Evolutionary conservation across 495 filamentous ascomycete species (phyloP).

Genomic region (Elaphomyces granulatus): DNA sequence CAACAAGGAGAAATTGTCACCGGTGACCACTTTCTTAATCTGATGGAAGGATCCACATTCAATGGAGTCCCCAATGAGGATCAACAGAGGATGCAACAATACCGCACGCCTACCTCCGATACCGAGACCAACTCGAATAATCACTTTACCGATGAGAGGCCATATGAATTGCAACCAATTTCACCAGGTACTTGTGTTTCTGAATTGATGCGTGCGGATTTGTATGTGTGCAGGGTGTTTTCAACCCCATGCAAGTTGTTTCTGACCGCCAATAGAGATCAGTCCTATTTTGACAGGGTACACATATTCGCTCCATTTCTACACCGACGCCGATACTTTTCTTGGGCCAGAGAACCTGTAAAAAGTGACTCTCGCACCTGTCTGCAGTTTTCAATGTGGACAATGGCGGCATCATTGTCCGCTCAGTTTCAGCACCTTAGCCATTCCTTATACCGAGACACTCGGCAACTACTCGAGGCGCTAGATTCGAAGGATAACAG

Average conservation of each 20-base stretch:
- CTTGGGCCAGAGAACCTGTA: constrained; percentile 13
- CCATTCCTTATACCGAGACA: constrained; percentile 33
- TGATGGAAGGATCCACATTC: background rate
- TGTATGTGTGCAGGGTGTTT: too few species aligned
- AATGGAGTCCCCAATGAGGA: background rate
- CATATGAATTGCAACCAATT: too few species aligned
- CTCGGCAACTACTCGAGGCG: constrained; percentile 30
- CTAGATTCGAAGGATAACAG: constrained; percentile 12
- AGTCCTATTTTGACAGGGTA: constrained; percentile 45
- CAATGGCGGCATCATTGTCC: constrained; percentile 36
- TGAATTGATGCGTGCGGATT: constrained; percentile 29
- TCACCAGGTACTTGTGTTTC: too few species aligned
- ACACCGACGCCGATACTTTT: constrained; percentile 31
- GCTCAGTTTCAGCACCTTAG: constrained; percentile 35
- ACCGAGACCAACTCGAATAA: too few species aligned
- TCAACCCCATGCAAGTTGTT: too few species aligned
- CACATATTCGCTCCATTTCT: constrained; percentile 40
- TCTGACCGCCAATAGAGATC: constrained; percentile 22
- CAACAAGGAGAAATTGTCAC: constrained; percentile 6
- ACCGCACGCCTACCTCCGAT: background rate
- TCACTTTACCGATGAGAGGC: too few species aligned
- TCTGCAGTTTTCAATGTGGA: constrained; percentile 43
- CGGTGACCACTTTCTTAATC: too few species aligned
- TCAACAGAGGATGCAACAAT: background rate
- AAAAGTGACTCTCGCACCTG: constrained; percentile 23